These are phyloP conservation scores for Aspergillus candidus DNA, from an alignment of 2,329 filamentous ascomycete species.

Conservation along the genomic window DNA sequence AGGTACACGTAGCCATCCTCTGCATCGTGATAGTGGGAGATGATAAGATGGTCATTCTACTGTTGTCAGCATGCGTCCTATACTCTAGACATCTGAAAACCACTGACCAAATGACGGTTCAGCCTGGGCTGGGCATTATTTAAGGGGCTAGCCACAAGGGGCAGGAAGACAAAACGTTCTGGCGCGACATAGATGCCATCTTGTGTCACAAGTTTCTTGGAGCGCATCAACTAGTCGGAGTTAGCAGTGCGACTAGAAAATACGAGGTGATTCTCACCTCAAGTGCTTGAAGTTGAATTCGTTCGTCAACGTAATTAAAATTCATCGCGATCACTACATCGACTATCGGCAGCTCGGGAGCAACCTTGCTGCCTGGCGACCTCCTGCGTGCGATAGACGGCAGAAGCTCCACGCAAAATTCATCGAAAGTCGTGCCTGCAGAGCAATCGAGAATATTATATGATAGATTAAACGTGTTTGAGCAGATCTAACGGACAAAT, in stretches of 20 bases:
- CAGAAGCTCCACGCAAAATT: constrained; percentile 69
- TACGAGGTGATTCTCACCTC: constrained; percentile 39
- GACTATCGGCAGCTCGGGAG: constrained; percentile 56
- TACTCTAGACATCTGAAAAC: no score
- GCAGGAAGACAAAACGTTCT: constrained; percentile 72
- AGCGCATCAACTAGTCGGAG: constrained; percentile 64
- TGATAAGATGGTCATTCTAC: constrained; percentile 73
- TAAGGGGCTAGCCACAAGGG: constrained; percentile 51
- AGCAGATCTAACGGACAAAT: constrained; percentile 50
- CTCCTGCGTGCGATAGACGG: constrained; percentile 26
- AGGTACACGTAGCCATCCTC: constrained; percentile 68
- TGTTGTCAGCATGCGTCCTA: not conserved
- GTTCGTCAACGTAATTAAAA: constrained; percentile 64
- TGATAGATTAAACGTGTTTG: constrained; percentile 65
- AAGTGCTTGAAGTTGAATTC: constrained; percentile 74
- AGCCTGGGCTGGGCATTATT: constrained; percentile 27
- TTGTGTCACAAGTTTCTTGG: constrained; percentile 68
- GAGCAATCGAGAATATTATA: constrained; percentile 68
- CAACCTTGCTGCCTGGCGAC: constrained; percentile 21
- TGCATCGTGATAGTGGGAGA: constrained; percentile 76
- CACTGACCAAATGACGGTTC: constrained; percentile 37
- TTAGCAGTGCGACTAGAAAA: constrained; percentile 10
- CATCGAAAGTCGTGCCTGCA: constrained; percentile 67
- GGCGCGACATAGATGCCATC: constrained; percentile 69
- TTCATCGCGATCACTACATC: constrained; percentile 79